phyloP scores from a whole-genome alignment of 345 rosid genomes.

The Gynandropsis gynandra region DNA sequence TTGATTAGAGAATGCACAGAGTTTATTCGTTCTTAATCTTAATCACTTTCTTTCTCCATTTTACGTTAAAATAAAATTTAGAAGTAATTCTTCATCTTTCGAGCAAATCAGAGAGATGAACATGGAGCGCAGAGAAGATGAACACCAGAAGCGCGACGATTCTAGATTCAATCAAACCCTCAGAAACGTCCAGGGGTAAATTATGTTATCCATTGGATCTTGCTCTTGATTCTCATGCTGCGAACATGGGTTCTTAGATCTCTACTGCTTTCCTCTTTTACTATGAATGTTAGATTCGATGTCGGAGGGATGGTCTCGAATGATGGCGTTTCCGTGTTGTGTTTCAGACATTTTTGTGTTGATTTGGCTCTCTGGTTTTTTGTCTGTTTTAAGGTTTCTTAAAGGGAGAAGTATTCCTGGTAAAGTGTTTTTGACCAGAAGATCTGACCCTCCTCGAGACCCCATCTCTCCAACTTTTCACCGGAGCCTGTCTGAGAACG shows the following conservation, averaged over 20 bases:
- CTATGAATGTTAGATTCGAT: slow-evolving; percentile 13
- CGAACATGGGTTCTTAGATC: neutral
- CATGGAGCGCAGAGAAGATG: slow-evolving; percentile 33
- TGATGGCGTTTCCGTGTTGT: neutral
- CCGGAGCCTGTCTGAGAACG: slow-evolving; percentile 68
- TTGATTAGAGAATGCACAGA: no score
- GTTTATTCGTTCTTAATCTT: no score
- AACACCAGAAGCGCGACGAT: slow-evolving; percentile 42
- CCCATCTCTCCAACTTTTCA: slow-evolving; percentile 50
- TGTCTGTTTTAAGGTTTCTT: slow-evolving; percentile 44
- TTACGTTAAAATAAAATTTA: no score
- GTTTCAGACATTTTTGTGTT: slow-evolving; percentile 5
- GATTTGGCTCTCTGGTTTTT: neutral
- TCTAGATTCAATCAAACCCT: slow-evolving; percentile 89
- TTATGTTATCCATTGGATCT: slow-evolving; percentile 2
- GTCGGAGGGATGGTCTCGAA: neutral
- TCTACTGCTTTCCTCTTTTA: slow-evolving; percentile 8
- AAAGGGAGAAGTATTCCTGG: slow-evolving; percentile 93
- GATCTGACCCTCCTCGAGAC: slow-evolving; percentile 52
- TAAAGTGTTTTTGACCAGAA: slow-evolving; percentile 73
- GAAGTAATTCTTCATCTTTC: neutral
- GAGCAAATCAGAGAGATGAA: slow-evolving; percentile 1
- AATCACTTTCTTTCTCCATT: no score
- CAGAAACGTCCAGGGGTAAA: slow-evolving; percentile 82
- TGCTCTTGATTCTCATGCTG: slow-evolving; percentile 3